Evolutionary conservation across 2,329 filamentous ascomycete species (phyloP).

Genomic region (Neoscytalidium dimidiatum): DNA sequence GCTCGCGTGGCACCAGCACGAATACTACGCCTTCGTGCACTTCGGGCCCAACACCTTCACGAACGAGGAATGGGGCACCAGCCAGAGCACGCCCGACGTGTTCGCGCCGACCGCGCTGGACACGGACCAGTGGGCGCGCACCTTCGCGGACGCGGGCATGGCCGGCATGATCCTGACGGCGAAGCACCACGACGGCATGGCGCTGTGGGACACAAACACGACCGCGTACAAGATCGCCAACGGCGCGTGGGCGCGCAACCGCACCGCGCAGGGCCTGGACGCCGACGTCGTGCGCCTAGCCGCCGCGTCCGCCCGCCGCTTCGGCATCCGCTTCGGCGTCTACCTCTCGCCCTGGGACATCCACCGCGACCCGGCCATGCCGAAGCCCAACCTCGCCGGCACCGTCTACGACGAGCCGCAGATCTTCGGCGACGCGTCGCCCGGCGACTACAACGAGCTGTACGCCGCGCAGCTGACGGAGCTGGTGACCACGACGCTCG

Average conservation of each 20-base stretch:
- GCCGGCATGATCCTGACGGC: constrained; percentile 40
- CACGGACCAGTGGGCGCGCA: constrained; percentile 24
- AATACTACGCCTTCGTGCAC: constrained; percentile 25
- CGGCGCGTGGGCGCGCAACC: constrained; percentile 33
- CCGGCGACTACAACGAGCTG: constrained; percentile 37
- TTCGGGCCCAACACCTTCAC: constrained; percentile 27
- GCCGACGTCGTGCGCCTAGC: constrained; percentile 37
- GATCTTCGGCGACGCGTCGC: constrained; percentile 34
- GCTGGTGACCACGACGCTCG: constrained; percentile 19
- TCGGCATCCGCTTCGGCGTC: constrained; percentile 37
- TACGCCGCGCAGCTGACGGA: constrained; percentile 27
- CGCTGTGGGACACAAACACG: constrained; percentile 37
- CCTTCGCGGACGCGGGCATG: constrained; percentile 31
- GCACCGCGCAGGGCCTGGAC: constrained; percentile 28
- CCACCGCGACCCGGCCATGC: constrained; percentile 40
- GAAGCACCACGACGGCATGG: constrained; percentile 42
- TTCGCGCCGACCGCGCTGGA: constrained; percentile 23
- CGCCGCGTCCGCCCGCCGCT: constrained; percentile 34
- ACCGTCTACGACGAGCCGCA: constrained; percentile 39
- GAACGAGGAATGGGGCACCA: constrained; percentile 24
- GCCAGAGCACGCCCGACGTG: constrained; percentile 22
- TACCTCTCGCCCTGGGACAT: constrained; percentile 42
- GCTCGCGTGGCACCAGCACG: constrained; percentile 22
- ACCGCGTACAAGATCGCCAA: constrained; percentile 38
- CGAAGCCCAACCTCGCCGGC: constrained; percentile 31